phyloP scores from a whole-genome alignment of 177 flowering plant species.

The Vitis hybrid region DNA sequence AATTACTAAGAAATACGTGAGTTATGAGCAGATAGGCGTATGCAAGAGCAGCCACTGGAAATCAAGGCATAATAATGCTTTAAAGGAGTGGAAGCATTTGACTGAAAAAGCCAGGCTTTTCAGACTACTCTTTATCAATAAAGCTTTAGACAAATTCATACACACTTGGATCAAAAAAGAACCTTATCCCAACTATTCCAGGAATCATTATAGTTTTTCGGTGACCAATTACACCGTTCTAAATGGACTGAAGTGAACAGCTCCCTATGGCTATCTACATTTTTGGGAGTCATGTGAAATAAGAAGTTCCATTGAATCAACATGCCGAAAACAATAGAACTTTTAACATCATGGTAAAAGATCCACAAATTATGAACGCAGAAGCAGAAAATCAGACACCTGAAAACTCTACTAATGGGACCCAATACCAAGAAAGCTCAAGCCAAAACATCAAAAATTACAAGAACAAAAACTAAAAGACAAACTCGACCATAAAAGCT shows the following conservation, averaged over 20 bases:
- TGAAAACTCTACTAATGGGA: conserved; percentile 14
- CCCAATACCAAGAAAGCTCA: conserved; percentile 15
- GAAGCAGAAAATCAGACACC: neutral
- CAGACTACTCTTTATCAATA: no score
- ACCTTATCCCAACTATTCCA: no score
- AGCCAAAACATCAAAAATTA: conserved; percentile 13
- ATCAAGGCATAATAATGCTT: no score
- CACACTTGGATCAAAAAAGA: no score
- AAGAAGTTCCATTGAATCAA: conserved; percentile 8
- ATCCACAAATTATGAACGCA: neutral
- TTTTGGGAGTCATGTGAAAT: neutral
- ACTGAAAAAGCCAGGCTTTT: no score
- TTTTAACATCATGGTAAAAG: neutral
- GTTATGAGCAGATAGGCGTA: no score
- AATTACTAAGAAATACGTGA: no score
- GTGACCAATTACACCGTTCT: neutral
- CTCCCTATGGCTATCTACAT: neutral
- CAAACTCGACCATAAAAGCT: conserved; percentile 8
- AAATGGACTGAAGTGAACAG: neutral
- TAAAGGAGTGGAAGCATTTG: no score
- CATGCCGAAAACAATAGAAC: neutral
- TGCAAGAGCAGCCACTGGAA: no score
- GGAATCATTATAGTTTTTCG: no score
- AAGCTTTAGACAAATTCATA: no score
- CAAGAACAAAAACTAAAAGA: conserved; percentile 18